A percentile compares a stretch with the other conserved stretches of the same genome.
phyloP scores from a whole-genome alignment of 768 basidiomycete genomes.

The Suillus variegatus region DNA sequence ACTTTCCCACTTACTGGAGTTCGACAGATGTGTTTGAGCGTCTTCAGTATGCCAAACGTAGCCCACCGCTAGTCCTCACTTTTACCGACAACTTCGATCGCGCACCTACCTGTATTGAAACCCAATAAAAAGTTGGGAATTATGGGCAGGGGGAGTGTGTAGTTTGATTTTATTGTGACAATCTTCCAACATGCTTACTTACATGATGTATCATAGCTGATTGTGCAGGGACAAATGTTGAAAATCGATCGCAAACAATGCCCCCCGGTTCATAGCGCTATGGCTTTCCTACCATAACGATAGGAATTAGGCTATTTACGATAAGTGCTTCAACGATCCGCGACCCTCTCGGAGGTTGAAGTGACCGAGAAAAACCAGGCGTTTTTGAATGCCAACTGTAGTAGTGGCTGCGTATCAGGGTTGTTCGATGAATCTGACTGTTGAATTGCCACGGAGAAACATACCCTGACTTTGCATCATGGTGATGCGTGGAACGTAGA shows the following conservation, averaged over 20 bases:
- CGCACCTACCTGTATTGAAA: not conserved
- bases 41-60: not conserved
- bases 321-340: not conserved
- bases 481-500: not conserved
- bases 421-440: not conserved
- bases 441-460: not conserved
- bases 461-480: not conserved
- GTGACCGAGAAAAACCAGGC: not conserved
- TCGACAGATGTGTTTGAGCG: not conserved
- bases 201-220: not conserved
- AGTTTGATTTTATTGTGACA: not conserved
- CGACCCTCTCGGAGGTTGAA: not conserved
- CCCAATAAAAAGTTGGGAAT: not conserved
- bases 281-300: not conserved
- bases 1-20: not conserved
- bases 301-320: too few relatives aligned
- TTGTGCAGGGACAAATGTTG: not conserved
- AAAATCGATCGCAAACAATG: not conserved
- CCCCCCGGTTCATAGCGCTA: not conserved
- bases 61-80: not conserved
- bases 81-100: not conserved
- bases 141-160: not conserved
- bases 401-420: not conserved
- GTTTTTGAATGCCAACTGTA: not conserved
- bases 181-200: not conserved